Percentiles rank a stretch among this genome's conserved stretches.
phyloP scores from a whole-genome alignment of 2,329 filamentous ascomycete species.

The Arthrobotrys entomopaga region DNA sequence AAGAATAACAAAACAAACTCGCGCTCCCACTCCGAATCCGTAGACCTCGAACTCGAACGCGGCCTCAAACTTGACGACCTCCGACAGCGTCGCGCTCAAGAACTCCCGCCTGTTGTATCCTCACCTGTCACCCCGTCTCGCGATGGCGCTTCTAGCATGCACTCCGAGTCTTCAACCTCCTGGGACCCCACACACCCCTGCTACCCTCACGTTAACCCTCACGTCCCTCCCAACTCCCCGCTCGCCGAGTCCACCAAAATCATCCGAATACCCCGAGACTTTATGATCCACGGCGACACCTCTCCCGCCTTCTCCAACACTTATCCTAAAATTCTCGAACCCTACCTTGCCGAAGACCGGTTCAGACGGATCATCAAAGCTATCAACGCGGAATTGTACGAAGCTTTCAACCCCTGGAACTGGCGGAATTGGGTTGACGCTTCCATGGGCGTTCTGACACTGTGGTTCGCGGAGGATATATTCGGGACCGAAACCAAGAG shows the following conservation, averaged over 20 bases:
- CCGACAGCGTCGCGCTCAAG: slow-evolving; percentile 49
- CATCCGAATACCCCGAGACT: slow-evolving; percentile 90
- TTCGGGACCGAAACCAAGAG: slow-evolving; percentile 80
- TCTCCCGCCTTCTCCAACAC: slow-evolving; percentile 94
- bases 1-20: slow-evolving; percentile 1
- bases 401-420: slow-evolving; percentile 82
- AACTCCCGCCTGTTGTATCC: slow-evolving; percentile 26
- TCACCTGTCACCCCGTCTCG: slow-evolving; percentile 18
- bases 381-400: slow-evolving; percentile 79
- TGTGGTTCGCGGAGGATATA: slow-evolving; percentile 94
- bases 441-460: slow-evolving; percentile 80
- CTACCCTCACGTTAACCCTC: slow-evolving; percentile 90
- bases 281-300: slow-evolving; percentile 87
- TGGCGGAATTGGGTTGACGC: slow-evolving; percentile 82
- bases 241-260: slow-evolving; percentile 83
- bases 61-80: slow-evolving; percentile 57
- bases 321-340: slow-evolving; percentile 94
- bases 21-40: slow-evolving; percentile 44
- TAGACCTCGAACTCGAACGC: slow-evolving; percentile 54
- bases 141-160: slow-evolving; percentile 55
- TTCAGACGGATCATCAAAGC: slow-evolving; percentile 84
- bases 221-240: slow-evolving; percentile 80
- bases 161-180: slow-evolving; percentile 62
- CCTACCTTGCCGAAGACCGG: slow-evolving; percentile 82
- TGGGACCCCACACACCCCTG: slow-evolving; percentile 97